Evolutionary conservation across 768 basidiomycete genomes (phyloP).

Genomic region (Hysterangium stoloniferum): DNA sequence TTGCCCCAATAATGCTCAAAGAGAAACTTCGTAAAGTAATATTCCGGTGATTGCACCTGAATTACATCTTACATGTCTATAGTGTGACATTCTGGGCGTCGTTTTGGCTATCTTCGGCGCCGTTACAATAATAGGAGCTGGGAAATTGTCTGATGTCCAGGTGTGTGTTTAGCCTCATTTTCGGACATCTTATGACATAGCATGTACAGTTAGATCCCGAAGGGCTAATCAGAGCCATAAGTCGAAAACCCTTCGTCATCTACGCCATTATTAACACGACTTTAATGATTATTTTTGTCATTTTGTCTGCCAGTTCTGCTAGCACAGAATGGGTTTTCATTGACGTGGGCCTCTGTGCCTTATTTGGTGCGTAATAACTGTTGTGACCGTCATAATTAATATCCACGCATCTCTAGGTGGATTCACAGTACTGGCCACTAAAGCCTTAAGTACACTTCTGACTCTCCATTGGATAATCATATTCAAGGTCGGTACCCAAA

Average conservation of each 20-base stretch:
- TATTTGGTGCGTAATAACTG: slow-evolving; percentile 50
- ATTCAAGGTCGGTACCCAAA: slow-evolving; percentile 33
- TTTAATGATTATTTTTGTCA: slow-evolving; percentile 39
- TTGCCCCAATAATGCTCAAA: slow-evolving; percentile 77
- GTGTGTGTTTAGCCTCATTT: slow-evolving; percentile 18
- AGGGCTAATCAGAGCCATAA: slow-evolving; percentile 60
- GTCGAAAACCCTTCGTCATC: slow-evolving; percentile 62
- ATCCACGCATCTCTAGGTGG: slow-evolving; percentile 46
- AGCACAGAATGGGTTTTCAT: slow-evolving; percentile 71
- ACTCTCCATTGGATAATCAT: slow-evolving; percentile 71
- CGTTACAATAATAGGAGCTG: slow-evolving; percentile 82
- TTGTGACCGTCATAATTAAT: background rate
- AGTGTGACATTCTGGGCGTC: slow-evolving; percentile 78
- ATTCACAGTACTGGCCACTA: slow-evolving; percentile 90
- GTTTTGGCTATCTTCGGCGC: slow-evolving; percentile 80
- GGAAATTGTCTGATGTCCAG: slow-evolving; percentile 62
- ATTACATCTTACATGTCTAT: slow-evolving; percentile 15
- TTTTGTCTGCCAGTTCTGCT: slow-evolving; percentile 53
- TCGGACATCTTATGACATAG: background rate
- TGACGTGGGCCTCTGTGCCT: slow-evolving; percentile 81
- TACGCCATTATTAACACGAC: slow-evolving; percentile 55
- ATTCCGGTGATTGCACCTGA: slow-evolving; percentile 9
- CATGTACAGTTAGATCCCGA: slow-evolving; percentile 47
- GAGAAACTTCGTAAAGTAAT: slow-evolving; percentile 75
- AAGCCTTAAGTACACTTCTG: slow-evolving; percentile 82